Base-by-base conservation (phyloP, 2,329 filamentous ascomycete species). In the Zopfia rhizophila region DNA sequence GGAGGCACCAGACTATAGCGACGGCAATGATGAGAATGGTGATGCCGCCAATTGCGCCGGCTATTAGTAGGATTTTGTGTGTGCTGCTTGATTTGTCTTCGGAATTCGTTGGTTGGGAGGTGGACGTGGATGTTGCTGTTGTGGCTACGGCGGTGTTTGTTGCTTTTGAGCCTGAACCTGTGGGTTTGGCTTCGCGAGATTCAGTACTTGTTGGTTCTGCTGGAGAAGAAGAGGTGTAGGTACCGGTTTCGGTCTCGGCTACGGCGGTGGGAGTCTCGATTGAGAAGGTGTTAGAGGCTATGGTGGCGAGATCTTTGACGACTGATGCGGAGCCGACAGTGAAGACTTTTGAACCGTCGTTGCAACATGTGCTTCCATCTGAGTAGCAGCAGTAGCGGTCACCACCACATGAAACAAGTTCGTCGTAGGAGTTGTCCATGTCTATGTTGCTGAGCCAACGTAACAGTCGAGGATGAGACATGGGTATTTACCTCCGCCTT, bases 331-430 rank as follows among this genome's bases (percentile, higher is more conserved):
- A 27, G n/a, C 28, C 45, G 12, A 53, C 35, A 8, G 36, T 44
- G 42, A 55, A 55, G 19, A 55, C 48, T 33, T 57, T 52, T 4
- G 48, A 37, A 25, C 55, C 54, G 24, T 55, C 47, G 32, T 52
- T 54, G 42, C 47, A 55, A 33, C 51, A 55, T 29, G 53, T 57
- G 32, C 41, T 47, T 16, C 48, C 43, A 21, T 54, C 47, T 10
- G 51, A 49, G 21, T 32, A 33, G 36, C 51, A 55, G 27, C 48
- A 57, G 24, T 57, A 55, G 39, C 37, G 37, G 44, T 51, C 31
- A 12, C 38, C 38, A 11, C 53, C 53, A 30, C 53, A 56, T n/a
- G 32, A 19, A 10, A 54, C 51, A n/a, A 56, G 41, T 22, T 30
- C 19, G 19, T 54, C 46, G 27, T 47, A 52, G n/a, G 38, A n/a